phyloP scores from a whole-genome alignment of 495 filamentous ascomycete species.

The Evernia prunastri region DNA sequence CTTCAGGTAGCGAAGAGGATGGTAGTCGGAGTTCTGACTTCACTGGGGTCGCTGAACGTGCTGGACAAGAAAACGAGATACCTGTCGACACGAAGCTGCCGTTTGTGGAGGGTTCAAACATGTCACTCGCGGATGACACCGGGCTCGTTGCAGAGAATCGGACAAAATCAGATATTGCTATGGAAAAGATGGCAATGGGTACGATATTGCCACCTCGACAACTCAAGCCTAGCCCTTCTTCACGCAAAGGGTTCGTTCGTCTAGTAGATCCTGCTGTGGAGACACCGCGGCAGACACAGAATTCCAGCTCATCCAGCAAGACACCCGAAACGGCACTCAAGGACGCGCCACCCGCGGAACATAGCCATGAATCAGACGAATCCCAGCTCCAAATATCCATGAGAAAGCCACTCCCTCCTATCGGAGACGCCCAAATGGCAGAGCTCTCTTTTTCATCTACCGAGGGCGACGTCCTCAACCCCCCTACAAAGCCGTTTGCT shows the following conservation, averaged over 20 bases:
- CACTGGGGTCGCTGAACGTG: not conserved
- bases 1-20: constrained; percentile 3
- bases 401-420: constrained; percentile 12
- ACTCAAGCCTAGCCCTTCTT: not conserved
- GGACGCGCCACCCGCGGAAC: not conserved
- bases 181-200: constrained; percentile 14
- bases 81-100: not conserved
- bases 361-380: not conserved
- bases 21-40: not conserved
- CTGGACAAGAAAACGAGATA: not conserved
- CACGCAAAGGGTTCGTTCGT: not conserved
- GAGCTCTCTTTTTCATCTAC: not conserved
- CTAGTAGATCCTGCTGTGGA: not conserved
- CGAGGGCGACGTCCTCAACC: not conserved
- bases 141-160: not conserved
- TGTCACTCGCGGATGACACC: not conserved
- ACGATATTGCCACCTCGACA: constrained; percentile 9
- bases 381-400: constrained; percentile 6
- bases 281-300: not conserved
- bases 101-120: not conserved
- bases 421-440: constrained; percentile 9
- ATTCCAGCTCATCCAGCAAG: constrained; percentile 4
- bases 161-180: constrained; percentile 8
- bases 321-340: constrained; percentile 3
- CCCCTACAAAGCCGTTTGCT: not conserved